These are phyloP conservation scores for Tetrapisispora pingtungensis DNA, from an alignment of 805 yeast species.

Conservation along the genomic window DNA sequence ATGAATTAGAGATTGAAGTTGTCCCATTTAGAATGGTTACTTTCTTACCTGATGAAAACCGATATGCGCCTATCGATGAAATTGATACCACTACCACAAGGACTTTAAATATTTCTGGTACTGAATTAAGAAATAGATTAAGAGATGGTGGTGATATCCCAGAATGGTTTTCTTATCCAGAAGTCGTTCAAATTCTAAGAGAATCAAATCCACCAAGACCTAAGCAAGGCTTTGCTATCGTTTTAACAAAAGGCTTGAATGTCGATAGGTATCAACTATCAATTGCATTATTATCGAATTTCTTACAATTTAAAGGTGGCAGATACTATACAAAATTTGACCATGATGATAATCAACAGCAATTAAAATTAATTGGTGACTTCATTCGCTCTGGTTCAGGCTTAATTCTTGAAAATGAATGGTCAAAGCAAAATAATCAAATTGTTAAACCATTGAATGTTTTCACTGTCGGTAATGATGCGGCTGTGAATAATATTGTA, in stretches of 20 bases:
- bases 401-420: conserved; percentile 50
- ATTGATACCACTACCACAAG: conserved; percentile 60
- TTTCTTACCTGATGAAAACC: conserved; percentile 87
- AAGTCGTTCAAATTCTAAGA: conserved; percentile 83
- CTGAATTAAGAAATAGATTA: conserved; percentile 82
- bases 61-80: conserved; percentile 91
- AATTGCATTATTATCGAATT: conserved; percentile 77
- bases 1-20: conserved; percentile 77
- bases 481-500: conserved; percentile 47
- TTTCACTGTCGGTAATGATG: conserved; percentile 34
- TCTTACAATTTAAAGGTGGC: conserved; percentile 80
- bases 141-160: conserved; percentile 84
- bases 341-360: conserved; percentile 51
- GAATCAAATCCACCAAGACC: conserved; percentile 89
- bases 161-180: conserved; percentile 95
- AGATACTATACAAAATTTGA: conserved; percentile 52
- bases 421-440: conserved; percentile 5
- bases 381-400: conserved; percentile 76
- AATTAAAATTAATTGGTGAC: conserved; percentile 42
- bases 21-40: conserved; percentile 97
- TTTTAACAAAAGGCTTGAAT: conserved; percentile 49
- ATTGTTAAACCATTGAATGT: conserved; percentile 24
- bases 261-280: conserved; percentile 58
- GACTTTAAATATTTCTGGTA: conserved; percentile 89
- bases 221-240: conserved; percentile 77